A percentile compares a stretch with the other conserved stretches of the same genome.
These are phyloP conservation scores for Carpinus viminea DNA, from an alignment of 306 rosid genomes.

Conservation along the genomic window DNA sequence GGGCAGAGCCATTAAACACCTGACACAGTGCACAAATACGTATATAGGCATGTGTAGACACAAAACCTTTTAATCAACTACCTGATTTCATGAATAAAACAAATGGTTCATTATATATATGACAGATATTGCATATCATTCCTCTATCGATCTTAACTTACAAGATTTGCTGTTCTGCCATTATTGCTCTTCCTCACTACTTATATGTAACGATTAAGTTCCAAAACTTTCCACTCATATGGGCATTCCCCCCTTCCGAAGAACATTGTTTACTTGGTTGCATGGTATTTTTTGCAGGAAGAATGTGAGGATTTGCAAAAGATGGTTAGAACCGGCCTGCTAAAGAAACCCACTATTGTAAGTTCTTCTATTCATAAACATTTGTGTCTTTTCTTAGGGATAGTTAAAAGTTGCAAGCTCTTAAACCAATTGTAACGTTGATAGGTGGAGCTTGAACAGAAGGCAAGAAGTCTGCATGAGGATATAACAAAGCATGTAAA, in stretches of 20 bases:
- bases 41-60: neutral
- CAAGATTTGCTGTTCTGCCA: neutral
- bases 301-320: slow-evolving; percentile 64
- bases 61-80: neutral
- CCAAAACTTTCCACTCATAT: neutral
- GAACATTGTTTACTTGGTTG: neutral
- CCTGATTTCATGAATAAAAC: neutral
- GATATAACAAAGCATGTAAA: slow-evolving; percentile 70
- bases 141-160: neutral
- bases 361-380: slow-evolving; percentile 32
- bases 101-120: neutral
- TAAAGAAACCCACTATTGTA: slow-evolving; percentile 56
- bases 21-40: neutral
- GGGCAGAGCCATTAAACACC: neutral
- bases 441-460: slow-evolving; percentile 70
- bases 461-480: slow-evolving; percentile 57
- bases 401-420: neutral
- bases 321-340: slow-evolving; percentile 41
- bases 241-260: neutral
- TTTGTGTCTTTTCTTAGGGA: neutral
- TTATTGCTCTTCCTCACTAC: neutral
- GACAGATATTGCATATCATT: no score
- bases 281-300: slow-evolving; percentile 43
- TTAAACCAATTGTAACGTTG: neutral
- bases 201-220: neutral